Conservation (phyloP, 768 basidiomycete genomes). For the Boletus eberwhitei region DNA sequence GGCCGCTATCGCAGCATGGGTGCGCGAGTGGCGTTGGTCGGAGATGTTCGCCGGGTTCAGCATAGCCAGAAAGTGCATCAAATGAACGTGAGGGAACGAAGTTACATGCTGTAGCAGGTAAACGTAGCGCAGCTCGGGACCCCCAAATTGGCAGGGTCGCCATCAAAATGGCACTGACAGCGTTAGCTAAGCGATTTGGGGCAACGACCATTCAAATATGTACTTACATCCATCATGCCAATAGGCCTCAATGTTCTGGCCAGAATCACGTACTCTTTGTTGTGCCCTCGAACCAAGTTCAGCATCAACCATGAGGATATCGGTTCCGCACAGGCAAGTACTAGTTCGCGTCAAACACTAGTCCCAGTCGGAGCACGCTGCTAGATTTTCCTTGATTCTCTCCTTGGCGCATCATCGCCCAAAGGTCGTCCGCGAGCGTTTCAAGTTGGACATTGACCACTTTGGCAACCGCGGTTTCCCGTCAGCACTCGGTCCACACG, state of each 20-base stretch:
- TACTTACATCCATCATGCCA: no score
- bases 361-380: no score
- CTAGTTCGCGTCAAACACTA: no score
- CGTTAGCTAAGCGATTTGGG: background rate
- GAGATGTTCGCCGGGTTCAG: slow-evolving; percentile 13
- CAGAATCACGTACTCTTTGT: background rate
- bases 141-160: background rate
- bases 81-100: background rate
- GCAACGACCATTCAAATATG: no score
- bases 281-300: background rate
- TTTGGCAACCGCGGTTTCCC: background rate
- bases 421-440: no score
- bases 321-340: no score
- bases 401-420: no score
- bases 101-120: background rate
- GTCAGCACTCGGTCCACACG: background rate
- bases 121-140: background rate
- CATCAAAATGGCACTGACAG: background rate
- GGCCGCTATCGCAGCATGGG: background rate
- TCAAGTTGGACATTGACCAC: background rate
- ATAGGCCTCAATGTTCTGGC: no score
- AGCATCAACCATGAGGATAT: background rate
- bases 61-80: slow-evolving; percentile 2
- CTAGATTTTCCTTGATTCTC: no score
- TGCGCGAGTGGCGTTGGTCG: slow-evolving; percentile 5